phyloP scores from a whole-genome alignment of 2,329 filamentous ascomycete genomes.

The Aspergillus neoniger region DNA sequence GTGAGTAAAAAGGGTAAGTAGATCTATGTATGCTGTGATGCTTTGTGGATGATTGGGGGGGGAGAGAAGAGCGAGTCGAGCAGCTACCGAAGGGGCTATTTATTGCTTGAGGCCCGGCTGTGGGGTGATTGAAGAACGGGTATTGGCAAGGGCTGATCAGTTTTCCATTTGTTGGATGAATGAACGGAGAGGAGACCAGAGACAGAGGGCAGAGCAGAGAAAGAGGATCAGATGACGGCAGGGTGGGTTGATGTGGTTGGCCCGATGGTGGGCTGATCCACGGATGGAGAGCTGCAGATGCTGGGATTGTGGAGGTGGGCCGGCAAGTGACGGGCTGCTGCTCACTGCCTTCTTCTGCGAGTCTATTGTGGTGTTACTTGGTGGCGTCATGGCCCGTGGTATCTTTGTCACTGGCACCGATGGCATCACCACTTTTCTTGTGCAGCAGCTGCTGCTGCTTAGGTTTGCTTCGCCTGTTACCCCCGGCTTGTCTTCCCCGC shows the following conservation, averaged over 20 bases:
- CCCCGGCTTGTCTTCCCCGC: not conserved
- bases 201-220: no score
- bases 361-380: not conserved
- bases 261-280: conserved; percentile 5
- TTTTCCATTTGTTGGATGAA: not conserved
- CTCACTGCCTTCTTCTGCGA: no score
- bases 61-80: not conserved
- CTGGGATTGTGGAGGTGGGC: conserved; percentile 15
- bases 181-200: not conserved
- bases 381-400: not conserved
- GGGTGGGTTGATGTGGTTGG: conserved; percentile 8
- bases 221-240: conserved; percentile 4
- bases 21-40: not conserved
- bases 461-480: no score
- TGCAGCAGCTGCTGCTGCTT: no score
- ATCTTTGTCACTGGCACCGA: not conserved
- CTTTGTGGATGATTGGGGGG: not conserved
- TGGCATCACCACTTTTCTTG: not conserved
- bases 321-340: not conserved
- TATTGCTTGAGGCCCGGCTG: not conserved
- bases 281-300: not conserved
- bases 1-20: not conserved
- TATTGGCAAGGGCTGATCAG: not conserved
- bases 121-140: not conserved
- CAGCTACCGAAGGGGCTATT: not conserved